phyloP scores from a whole-genome alignment of 2,329 filamentous ascomycete species.

The Huntiella moniliformis region DNA sequence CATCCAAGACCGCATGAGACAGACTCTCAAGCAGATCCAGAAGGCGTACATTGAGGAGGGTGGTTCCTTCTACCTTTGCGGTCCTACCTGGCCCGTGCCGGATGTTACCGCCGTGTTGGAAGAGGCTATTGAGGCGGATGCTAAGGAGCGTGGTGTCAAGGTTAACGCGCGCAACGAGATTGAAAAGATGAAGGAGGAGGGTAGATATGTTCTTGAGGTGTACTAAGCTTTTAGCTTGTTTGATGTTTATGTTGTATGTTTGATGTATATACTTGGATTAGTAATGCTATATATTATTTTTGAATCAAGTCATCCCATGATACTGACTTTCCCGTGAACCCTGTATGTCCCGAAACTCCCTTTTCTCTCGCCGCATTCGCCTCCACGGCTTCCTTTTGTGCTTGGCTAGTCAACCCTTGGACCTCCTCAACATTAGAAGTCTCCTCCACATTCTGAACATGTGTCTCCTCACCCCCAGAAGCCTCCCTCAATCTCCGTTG shows the following conservation, averaged over 20 bases:
- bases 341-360: slow-evolving; percentile 16
- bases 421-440: slow-evolving; percentile 16
- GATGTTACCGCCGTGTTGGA: slow-evolving; percentile 87
- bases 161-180: slow-evolving; percentile 78
- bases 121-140: slow-evolving; percentile 72
- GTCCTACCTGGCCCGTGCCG: slow-evolving; percentile 94
- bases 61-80: slow-evolving; percentile 91
- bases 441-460: background rate
- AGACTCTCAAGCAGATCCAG: slow-evolving; percentile 66
- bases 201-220: slow-evolving; percentile 88
- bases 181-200: slow-evolving; percentile 88
- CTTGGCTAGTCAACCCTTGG: slow-evolving; percentile 17
- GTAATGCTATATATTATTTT: background rate
- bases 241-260: background rate
- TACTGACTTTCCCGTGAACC: slow-evolving; percentile 17
- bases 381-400: slow-evolving; percentile 1
- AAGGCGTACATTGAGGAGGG: slow-evolving; percentile 74
- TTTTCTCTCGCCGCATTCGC: background rate
- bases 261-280: background rate
- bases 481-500: background rate
- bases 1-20: slow-evolving; percentile 93
- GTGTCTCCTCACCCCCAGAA: background rate
- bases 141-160: slow-evolving; percentile 54
- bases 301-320: slow-evolving; percentile 21
- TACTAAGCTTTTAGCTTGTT: slow-evolving; percentile 39